Conservation (phyloP, 352 stramenopile genomes). For the Pilasporangium apinafurcum region DNA sequence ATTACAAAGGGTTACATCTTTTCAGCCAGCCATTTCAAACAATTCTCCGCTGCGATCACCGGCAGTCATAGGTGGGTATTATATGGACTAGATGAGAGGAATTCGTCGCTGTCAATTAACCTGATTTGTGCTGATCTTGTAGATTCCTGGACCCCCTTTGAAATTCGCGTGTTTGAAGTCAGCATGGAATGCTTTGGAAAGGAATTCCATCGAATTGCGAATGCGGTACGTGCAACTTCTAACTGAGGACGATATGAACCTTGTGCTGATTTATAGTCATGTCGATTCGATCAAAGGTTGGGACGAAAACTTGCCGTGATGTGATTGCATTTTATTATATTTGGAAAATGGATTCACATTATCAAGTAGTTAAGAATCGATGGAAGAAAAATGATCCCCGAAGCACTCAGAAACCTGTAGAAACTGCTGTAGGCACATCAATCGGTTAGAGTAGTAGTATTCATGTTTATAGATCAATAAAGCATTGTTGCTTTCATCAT, state of each 20-base stretch:
- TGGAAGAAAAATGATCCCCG: slow-evolving; percentile 59
- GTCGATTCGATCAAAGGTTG: slow-evolving; percentile 39
- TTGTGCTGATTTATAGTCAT: too few relatives aligned
- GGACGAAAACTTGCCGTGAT: slow-evolving; percentile 59
- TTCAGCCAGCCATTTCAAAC: slow-evolving; percentile 46
- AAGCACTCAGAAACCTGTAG: too few relatives aligned
- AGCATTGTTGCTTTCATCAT: slow-evolving; percentile 6
- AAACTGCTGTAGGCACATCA: too few relatives aligned
- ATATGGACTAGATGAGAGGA: slow-evolving; percentile 1
- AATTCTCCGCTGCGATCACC: slow-evolving; percentile 38
- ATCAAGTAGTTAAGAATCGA: slow-evolving; percentile 73
- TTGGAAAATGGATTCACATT: slow-evolving; percentile 86
- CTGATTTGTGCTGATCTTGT: neutral
- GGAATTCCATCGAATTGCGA: slow-evolving; percentile 65
- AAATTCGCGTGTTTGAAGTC: slow-evolving; percentile 81
- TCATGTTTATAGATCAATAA: slow-evolving; percentile 19
- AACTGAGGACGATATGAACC: too few relatives aligned
- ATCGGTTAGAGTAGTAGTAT: too few relatives aligned
- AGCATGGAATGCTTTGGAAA: slow-evolving; percentile 84
- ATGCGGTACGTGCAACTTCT: slow-evolving; percentile 32
- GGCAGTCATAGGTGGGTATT: slow-evolving; percentile 28
- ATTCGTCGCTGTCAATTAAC: neutral
- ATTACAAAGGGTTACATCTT: slow-evolving; percentile 33
- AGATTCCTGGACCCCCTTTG: slow-evolving; percentile 76
- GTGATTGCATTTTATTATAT: slow-evolving; percentile 84